Percentiles rank a stretch among this genome's conserved stretches.
phyloP scores from a whole-genome alignment of 2,329 filamentous ascomycete species.

The Davidsoniella virescens region DNA sequence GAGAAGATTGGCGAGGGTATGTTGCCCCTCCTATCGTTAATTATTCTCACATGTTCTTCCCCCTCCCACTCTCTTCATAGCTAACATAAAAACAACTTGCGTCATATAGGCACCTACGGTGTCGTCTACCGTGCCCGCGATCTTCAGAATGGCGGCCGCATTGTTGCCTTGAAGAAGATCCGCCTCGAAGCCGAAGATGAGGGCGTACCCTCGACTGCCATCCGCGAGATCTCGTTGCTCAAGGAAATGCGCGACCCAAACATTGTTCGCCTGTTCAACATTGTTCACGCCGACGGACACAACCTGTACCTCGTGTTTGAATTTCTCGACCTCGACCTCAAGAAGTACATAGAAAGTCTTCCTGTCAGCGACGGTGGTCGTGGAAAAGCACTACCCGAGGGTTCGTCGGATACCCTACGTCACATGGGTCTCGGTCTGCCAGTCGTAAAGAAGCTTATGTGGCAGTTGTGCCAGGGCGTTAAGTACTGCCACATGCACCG shows the following conservation, averaged over 20 bases:
- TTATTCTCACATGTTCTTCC: background rate
- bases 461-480: conserved; percentile 68
- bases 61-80: background rate
- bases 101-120: conserved; percentile 62
- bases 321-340: conserved; percentile 79
- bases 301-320: conserved; percentile 90
- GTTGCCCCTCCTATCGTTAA: background rate
- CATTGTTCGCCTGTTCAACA: conserved; percentile 77
- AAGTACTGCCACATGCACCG: conserved; percentile 81
- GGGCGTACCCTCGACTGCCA: conserved; percentile 80
- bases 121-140: conserved; percentile 91
- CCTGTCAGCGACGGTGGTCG: conserved; percentile 71
- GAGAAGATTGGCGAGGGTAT: conserved; percentile 92
- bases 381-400: conserved; percentile 71
- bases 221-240: conserved; percentile 82
- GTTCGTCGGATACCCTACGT: conserved; percentile 45
- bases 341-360: conserved; percentile 91
- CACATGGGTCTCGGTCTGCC: conserved; percentile 57
- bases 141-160: conserved; percentile 63
- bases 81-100: background rate
- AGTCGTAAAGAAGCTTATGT: conserved; percentile 89
- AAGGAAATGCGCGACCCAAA: conserved; percentile 91
- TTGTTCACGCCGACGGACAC: conserved; percentile 85
- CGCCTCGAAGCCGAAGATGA: conserved; percentile 90
- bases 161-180: conserved; percentile 90